Base-by-base conservation (phyloP, 306 rosid genomes). In the Morella rubra region DNA sequence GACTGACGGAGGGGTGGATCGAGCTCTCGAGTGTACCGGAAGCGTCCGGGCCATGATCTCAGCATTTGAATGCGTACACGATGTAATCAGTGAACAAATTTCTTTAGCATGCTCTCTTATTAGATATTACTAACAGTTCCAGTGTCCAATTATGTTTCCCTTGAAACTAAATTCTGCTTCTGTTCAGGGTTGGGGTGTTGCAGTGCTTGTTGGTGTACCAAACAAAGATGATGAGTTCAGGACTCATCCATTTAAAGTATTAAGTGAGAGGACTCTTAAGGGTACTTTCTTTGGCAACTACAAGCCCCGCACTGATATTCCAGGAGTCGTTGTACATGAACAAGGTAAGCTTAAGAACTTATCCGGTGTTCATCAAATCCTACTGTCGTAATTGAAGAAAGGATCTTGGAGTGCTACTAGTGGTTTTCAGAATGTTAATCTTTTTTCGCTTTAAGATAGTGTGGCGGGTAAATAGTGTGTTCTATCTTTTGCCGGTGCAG, bases 131-230 rank as follows among this genome's bases (percentile, higher is more conserved):
- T 15, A 22, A 15, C 5, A 6, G 16, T 1, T 16, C 8, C 8
- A 11, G 13, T 51, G 5, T 61, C 49, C 27, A 6, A 49, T n/a
- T 6, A 20, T 13, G 44, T 64, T 27, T 18, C 22, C 16, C 10
- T 10, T 18, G 15, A 5, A 44, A 46, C n/a, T 14, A 40, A 16
- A 71, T 20, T 7, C 15, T 14, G 12, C 64, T 76, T 37, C 0
- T 73, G 32, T 3, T 47, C 83, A 93, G 98, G 98, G 98, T 16
- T 93, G 98, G 98, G 98, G 97, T 45, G 90, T 90, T 74, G 98
- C 97, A 22, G 98, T 93, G 8, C 93, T 93, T 1, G 98, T 93
- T 44, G 98, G 98, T n/a, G 97, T 93, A 53, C 97, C 96, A 45
- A 93, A 6, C 78, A 93, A 87, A 84, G 97, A 93, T 47, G 97